Evolutionary conservation across 192 early-diverging fungal species (phyloP), one percentile per base, ranked within the genome.

Genomic region (Fimicolochytrium jonesii): DNA sequence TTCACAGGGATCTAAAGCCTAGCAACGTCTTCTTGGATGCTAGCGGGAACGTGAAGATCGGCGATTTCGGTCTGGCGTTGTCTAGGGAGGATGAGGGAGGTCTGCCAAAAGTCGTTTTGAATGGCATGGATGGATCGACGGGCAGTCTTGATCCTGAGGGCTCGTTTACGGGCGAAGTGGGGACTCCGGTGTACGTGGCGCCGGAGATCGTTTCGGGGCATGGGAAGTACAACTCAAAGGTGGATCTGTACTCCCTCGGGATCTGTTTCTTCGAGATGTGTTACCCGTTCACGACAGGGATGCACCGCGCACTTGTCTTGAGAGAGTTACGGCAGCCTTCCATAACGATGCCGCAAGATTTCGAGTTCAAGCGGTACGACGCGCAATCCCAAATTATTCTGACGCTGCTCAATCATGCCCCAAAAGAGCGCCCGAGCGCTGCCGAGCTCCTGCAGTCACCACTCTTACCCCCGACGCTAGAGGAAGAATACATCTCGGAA

Each of bases 181-280:
- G 95, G 1, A 98, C 95, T 0, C 86, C 89, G 0, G 88, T 95
- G 17, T 98, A 98, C 67, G 91, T 90, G 30, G 91, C 93, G 10
- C 88, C 60, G 26, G 72, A 77, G 53, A 54, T 77, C 22, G 25
- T 77, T 37, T 26, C 47, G 23, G 67, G 50, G 11, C 31, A 68
- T 66, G 67, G 78, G 70, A 77, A 76, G 31, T 93, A 93, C 66
- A 91, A 86, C 53, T 77, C 84, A 28, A 91, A 90, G 58, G 88
- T 88, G 0, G 91, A 93, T 47, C 87, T 93, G 74, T 91, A 83
- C 76, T 90, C 86, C n/a, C 66, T 90, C 23, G 72, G 72, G 23
- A 77, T 79, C 11, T 50, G 48, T 11, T 68, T 90, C 42, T 88
- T 89, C 51, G 85, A 90, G 64, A 88, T 93, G 79, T 80, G 82